Percentiles rank a stretch among this genome's conserved stretches.
Conservation (phyloP, 768 basidiomycete species). For the Trametes sanguinea region DNA sequence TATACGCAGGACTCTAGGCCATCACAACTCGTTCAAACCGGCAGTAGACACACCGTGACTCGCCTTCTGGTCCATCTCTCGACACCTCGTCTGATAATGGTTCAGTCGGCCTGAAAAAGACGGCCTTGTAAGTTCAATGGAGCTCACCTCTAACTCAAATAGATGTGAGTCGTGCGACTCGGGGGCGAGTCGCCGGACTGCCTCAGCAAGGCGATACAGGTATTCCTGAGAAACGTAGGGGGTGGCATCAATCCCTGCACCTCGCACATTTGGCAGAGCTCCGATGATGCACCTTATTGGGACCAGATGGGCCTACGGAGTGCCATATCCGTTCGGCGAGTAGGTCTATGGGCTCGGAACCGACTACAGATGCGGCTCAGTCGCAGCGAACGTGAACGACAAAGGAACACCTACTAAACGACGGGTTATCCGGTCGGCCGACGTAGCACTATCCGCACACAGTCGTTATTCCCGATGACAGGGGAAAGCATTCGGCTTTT, state of each 20-base stretch:
- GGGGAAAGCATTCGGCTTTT: no score
- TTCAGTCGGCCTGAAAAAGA: no score
- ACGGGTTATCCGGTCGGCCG: constrained; percentile 83
- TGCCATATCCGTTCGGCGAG: constrained; percentile 72
- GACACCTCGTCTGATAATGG: constrained; percentile 27
- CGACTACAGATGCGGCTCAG: constrained; percentile 50
- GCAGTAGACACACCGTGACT: not conserved
- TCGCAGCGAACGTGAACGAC: no score
- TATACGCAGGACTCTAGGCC: no score
- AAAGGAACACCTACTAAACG: constrained; percentile 60
- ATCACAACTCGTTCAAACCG: not conserved
- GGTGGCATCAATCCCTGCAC: not conserved
- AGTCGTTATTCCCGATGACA: not conserved
- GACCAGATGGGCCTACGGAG: constrained; percentile 84
- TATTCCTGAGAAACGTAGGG: constrained; percentile 63
- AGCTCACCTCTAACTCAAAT: constrained; percentile 69
- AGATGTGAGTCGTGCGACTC: constrained; percentile 76
- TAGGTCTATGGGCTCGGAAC: constrained; percentile 72
- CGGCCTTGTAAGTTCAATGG: no score
- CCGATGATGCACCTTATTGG: constrained; percentile 66
- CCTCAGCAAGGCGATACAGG: constrained; percentile 72
- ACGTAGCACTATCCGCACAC: constrained; percentile 68
- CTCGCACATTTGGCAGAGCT: not conserved
- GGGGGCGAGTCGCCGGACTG: constrained; percentile 74
- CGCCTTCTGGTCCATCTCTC: constrained; percentile 24